Evolutionary conservation across 768 basidiomycete species (phyloP), one percentile per base, ranked within the genome.

Genomic region (Pisolithus tinctorius): DNA sequence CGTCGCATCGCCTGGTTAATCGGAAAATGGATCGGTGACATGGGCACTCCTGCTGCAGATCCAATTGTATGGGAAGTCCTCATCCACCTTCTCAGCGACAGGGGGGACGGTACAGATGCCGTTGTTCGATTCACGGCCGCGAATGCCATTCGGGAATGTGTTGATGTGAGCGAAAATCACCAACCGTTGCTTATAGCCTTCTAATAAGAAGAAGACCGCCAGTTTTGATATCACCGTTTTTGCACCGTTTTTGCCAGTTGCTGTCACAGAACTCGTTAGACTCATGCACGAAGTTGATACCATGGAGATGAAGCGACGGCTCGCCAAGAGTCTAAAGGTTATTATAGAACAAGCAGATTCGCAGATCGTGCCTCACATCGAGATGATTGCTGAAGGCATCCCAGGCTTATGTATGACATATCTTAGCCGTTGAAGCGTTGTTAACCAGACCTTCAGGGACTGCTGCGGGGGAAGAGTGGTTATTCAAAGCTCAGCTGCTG

Each of bases 1-100:
- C 81, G 93, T n/a, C 81, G 94, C 30, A 87, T 97, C 56, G 93
- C 94, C 1, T 96, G 93, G 93, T 72, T 97, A 4, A 78, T 97
- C 43, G 93, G 94, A 25, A 87, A 84, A 74, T 93, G 91, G 88
- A 76, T 92, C 31, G 73, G 80, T 13, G 86, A 92, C 44, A 76
- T 79, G 51, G 82, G 82, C 55, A 67, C 77, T 17, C 71, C 77
- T 13, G 74, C 81, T 1, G 79, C 80, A 43, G 81, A 85, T 53
- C 71, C 80, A 2, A 69, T 75, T 48, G 71, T 93, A 27, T 97
- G 93, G 91, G 79, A 89, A 55, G 76, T 93, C 29, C 74, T 97
- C 1, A 72, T 87, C 7, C 82, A 89, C 61, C 77, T 97, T 23
- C 65, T 97, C 45, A 74, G 76, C 53, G 84, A 88, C 55, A 78